Conservation (phyloP, 73 alveolate species). For the Tetrahymena thermophila region DNA sequence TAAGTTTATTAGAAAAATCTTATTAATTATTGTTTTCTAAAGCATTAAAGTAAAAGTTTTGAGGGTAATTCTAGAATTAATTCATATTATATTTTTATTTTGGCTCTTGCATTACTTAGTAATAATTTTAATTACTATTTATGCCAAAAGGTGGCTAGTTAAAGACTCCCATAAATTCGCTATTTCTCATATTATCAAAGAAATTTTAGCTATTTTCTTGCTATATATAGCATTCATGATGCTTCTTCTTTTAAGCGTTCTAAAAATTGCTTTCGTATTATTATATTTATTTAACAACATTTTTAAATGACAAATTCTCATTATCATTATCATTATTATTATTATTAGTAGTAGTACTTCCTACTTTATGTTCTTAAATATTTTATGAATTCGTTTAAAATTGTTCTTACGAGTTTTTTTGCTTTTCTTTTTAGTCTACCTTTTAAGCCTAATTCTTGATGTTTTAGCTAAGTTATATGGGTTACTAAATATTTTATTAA, state of each 20-base stretch:
- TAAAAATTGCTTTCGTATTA: not conserved
- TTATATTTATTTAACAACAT: too few relatives aligned
- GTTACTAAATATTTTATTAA: not conserved
- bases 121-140: too few relatives aligned
- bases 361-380: not conserved
- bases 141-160: not conserved
- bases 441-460: too few relatives aligned
- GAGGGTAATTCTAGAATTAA: not conserved
- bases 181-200: not conserved
- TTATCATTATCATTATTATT: too few relatives aligned
- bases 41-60: not conserved
- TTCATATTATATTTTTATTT: not conserved
- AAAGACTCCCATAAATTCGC: not conserved
- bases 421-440: not conserved
- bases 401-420: not conserved
- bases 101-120: not conserved
- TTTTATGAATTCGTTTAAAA: too few relatives aligned
- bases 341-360: not conserved
- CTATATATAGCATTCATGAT: not conserved
- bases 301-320: not conserved
- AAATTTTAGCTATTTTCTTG: not conserved
- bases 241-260: not conserved
- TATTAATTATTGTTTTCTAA: too few relatives aligned
- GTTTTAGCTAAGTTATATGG: not conserved
- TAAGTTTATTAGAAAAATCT: not conserved